A percentile compares a stretch with the other conserved stretches of the same genome.
Evolutionary conservation across 148 eudicot genomes (phyloP).

Genomic region (Euryodendron excelsum): DNA sequence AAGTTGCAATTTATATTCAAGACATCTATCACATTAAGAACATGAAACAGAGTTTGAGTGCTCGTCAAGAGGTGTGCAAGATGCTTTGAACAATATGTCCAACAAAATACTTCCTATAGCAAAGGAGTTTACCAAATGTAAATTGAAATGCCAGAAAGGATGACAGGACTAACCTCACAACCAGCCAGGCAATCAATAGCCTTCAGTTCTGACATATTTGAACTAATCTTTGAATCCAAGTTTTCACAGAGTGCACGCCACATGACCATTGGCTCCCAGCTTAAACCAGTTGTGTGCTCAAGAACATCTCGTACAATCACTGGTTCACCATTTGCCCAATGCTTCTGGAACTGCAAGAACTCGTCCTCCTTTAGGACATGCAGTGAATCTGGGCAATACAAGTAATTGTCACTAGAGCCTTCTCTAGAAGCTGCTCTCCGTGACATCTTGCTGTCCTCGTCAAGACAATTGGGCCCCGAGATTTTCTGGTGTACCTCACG

Average conservation of each 20-base stretch:
- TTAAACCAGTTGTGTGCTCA: conserved; percentile 60
- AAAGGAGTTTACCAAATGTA: not conserved
- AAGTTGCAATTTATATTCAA: not conserved
- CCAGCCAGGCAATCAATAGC: conserved; percentile 81
- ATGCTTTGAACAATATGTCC: not conserved
- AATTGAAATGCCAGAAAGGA: not conserved
- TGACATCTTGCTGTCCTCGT: conserved; percentile 10
- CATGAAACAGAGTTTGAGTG: not conserved
- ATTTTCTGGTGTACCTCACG: conserved; percentile 7
- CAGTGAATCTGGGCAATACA: conserved; percentile 52
- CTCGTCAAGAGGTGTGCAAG: not conserved
- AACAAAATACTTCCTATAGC: not conserved
- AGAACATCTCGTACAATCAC: conserved; percentile 68
- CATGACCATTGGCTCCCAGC: conserved; percentile 98
- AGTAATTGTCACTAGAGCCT: conserved; percentile 33
- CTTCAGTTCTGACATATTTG: conserved; percentile 52
- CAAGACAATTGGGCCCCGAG: conserved; percentile 13
- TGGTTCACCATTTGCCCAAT: conserved; percentile 82
- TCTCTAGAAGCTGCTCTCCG: conserved; percentile 36
- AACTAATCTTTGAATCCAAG: conserved; percentile 38
- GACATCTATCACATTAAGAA: not conserved
- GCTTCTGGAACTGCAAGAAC: conserved; percentile 42
- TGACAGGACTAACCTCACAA: conserved; percentile 59
- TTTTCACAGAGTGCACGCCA: conserved; percentile 75
- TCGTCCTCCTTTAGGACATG: conserved; percentile 36